Percentiles rank a stretch among this genome's conserved stretches.
phyloP scores from a whole-genome alignment of 441 rosid genomes.

The Arabidopsis lyrata region DNA sequence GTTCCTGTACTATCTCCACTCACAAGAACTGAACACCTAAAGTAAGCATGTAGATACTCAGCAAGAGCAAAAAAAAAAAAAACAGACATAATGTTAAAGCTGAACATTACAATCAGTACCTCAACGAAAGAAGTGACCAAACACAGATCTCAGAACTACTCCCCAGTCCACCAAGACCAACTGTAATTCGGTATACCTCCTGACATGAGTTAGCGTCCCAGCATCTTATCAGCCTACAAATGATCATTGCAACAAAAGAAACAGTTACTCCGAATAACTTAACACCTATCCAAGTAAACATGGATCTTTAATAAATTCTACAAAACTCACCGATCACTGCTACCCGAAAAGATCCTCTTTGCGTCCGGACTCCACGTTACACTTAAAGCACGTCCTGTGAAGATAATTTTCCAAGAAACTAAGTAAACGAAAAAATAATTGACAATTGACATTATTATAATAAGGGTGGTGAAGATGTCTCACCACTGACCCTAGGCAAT shows the following conservation, averaged over 20 bases:
- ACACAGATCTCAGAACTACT: slow-evolving; percentile 72
- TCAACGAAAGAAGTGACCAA: slow-evolving; percentile 86
- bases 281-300: slow-evolving; percentile 1
- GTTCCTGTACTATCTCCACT: slow-evolving; percentile 90
- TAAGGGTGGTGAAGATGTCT: slow-evolving; percentile 51
- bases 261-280: background rate
- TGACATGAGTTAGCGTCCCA: slow-evolving; percentile 74
- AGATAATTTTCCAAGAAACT: slow-evolving; percentile 19
- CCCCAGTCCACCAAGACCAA: slow-evolving; percentile 80
- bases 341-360: slow-evolving; percentile 75
- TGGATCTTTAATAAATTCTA: background rate
- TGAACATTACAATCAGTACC: slow-evolving; percentile 51
- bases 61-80: background rate
- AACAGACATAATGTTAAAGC: slow-evolving; percentile 2
- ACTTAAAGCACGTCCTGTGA: slow-evolving; percentile 76
- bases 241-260: background rate
- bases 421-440: slow-evolving; percentile 13
- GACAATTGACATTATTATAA: background rate
- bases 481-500: slow-evolving; percentile 96
- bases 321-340: slow-evolving; percentile 86
- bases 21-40: slow-evolving; percentile 80
- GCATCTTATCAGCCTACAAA: slow-evolving; percentile 83
- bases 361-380: slow-evolving; percentile 80
- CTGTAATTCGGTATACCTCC: slow-evolving; percentile 86
- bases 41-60: slow-evolving; percentile 31